A percentile compares a stretch with the other conserved stretches of the same genome.
These are phyloP conservation scores for Edhazardia aedis DNA, from an alignment of 371 early-diverging fungal genomes.

Conservation along the genomic window DNA sequence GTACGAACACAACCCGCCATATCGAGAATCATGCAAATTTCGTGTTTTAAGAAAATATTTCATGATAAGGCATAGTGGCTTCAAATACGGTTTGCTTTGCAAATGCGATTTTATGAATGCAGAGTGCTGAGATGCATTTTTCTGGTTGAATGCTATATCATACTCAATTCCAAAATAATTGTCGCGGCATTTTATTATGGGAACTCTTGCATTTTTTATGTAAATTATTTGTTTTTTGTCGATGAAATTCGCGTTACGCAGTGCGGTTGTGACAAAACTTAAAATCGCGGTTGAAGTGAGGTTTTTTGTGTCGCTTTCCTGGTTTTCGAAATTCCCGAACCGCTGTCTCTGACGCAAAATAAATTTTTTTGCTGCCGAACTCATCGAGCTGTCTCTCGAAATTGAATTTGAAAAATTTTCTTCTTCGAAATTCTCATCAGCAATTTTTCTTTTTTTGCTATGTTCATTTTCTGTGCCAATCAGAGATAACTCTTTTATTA, in stretches of 20 bases:
- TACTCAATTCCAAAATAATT: constrained; percentile 19
- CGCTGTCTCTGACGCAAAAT: too few relatives aligned
- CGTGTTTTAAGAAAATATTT: constrained; percentile 36
- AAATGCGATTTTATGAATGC: constrained; percentile 8
- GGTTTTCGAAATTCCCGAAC: too few relatives aligned
- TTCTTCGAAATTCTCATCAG: too few relatives aligned
- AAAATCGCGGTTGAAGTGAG: too few relatives aligned
- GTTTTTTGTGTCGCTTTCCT: too few relatives aligned
- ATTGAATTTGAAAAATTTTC: too few relatives aligned
- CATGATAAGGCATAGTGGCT: constrained; percentile 17
- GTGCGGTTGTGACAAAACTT: too few relatives aligned
- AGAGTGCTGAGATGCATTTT: constrained; percentile 14
- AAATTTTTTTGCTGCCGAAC: too few relatives aligned
- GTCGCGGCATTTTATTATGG: constrained; percentile 29
- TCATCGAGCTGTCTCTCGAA: too few relatives aligned
- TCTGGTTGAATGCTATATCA: constrained; percentile 28
- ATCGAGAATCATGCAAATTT: constrained; percentile 12
- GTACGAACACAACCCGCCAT: constrained; percentile 35
- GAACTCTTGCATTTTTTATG: constrained; percentile 21
- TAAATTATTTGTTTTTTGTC: constrained; percentile 6
- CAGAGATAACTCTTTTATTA: too few relatives aligned
- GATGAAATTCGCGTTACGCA: not conserved
- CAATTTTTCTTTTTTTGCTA: too few relatives aligned
- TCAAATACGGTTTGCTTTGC: constrained; percentile 11
- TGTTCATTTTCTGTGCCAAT: too few relatives aligned